These are phyloP conservation scores for Pilobolus umbonatus DNA, from an alignment of 192 early-diverging fungal genomes.

Conservation along the genomic window DNA sequence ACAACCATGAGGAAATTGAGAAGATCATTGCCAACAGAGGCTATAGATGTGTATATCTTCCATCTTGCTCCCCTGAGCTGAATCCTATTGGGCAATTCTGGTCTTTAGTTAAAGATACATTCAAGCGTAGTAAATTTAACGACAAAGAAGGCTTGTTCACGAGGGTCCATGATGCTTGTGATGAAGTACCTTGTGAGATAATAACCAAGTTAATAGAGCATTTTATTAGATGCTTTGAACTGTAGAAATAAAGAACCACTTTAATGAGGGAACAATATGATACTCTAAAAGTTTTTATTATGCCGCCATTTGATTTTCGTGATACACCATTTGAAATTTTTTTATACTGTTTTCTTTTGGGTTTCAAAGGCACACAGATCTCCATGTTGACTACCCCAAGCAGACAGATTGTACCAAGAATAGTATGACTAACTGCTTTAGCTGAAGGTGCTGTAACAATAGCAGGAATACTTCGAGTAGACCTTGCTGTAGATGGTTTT, in stretches of 20 bases:
- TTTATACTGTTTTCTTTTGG: background rate
- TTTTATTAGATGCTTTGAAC: too few species aligned
- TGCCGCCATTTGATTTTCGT: too few species aligned
- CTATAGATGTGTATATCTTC: conserved; percentile 9
- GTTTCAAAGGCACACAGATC: background rate
- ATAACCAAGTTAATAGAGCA: too few species aligned
- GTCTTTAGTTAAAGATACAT: conserved; percentile 13
- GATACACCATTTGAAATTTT: too few species aligned
- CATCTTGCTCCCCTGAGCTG: conserved; percentile 11
- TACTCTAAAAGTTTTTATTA: too few species aligned
- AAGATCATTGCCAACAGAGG: conserved; percentile 1
- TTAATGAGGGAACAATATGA: too few species aligned
- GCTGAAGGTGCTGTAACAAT: conserved; percentile 2
- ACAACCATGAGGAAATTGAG: background rate
- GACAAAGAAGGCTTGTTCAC: background rate
- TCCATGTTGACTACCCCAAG: conserved; percentile 5
- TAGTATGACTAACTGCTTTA: background rate
- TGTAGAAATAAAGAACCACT: too few species aligned
- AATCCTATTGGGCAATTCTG: conserved; percentile 21
- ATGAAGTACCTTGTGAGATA: too few species aligned
- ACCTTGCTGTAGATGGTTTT: conserved; percentile 4
- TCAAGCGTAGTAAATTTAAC: conserved; percentile 8
- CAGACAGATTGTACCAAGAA: conserved; percentile 8
- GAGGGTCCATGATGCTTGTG: too few species aligned
- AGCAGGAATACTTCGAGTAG: conserved; percentile 2